Base-by-base conservation (phyloP, 2,329 filamentous ascomycete species). In the Aquanectria penicillioides region DNA sequence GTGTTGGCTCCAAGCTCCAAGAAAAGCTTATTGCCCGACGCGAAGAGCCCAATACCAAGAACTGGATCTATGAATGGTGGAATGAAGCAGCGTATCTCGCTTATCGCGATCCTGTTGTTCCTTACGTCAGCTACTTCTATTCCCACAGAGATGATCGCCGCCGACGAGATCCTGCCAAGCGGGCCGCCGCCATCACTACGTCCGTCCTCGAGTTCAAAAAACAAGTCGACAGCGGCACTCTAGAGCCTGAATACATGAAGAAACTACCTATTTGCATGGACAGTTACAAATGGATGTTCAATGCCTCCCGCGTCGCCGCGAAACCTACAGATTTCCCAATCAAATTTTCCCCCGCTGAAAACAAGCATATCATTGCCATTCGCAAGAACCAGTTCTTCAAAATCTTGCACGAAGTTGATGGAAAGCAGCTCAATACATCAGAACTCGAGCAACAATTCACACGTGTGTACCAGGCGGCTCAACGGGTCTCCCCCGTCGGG, bases 91-190 rank as follows among this genome's bases (percentile, higher is more conserved):
- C 95, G 57, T 99, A 99, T 79, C 87, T 99, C 65, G 85, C 81
- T 65, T 98, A 98, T 82, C 91, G 94, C 66, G 95, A 98, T 76
- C 95, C 95, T 10, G 92, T 99, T 41, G 92, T 98, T 15, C 95
- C 95, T 61, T 99, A 98, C 75, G 95, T 99, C 72, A 97, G 93
- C 78, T 99, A 99, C 86, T 99, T 99, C 82, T 99, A 99, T 83
- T 97, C 94, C 53, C 94, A 98, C 81, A 88, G 93, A 67, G 95
- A 99, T 78, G 96, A 99, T 78, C 89, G 92, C 68, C 86, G 89
- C 73, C 88, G 94, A 66, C 89, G 93, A 63, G 88, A 97, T 76
- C 95, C 95, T 0, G 89, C 91, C 63, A 97, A 96, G 84, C 91
- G 95, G 64, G 95, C 95, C 4, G 95, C 95, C 4, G 94, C 94